Base-by-base conservation (phyloP, 2,329 filamentous ascomycete genomes). In the Aspergillus sp. region DNA sequence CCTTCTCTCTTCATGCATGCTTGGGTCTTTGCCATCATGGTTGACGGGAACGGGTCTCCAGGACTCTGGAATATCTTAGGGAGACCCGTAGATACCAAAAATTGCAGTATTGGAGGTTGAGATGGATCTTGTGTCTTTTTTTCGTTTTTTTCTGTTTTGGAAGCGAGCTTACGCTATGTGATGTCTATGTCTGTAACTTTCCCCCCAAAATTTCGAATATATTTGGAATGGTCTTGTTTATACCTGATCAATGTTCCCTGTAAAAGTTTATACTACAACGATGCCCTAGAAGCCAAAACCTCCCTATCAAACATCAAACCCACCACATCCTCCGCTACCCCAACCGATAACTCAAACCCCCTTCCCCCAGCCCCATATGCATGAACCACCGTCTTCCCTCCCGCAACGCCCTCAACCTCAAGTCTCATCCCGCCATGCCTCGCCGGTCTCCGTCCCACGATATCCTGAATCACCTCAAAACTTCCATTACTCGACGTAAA, bases 261-360 rank as follows among this genome's bases (percentile, higher is more conserved):
- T 19, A 19, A 19, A 19, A 32, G 30, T 9, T 32, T 9, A 9
- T 32, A 48, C 34, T 58, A 64, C 41, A 64, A 48, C 39, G 41
- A 52, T 6, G 59, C 53, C 43, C 57, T 61, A 5, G 52, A 51
- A 19, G 28, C 44, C 39, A 60, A 38, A 29, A 63, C 12, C 7
- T 53, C 57, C 38, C 52, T 48, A 29, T 57, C 49, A 28, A 55
- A 41, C 49, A 76, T 66, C 52, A 78, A 55, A 19, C 57, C 56
- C 2, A 65, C 60, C 7, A 79, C 75, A 43, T 73, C 74, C 41
- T 70, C 70, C 0, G 78, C 79, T 4, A 82, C 71, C 0, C 79
- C 79, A 76, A 78, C 80, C 10, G 78, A 80, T 5, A 82, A 52
- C 62, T 83, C 80, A 53, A 73, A 82, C 0, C 80, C 80, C n/a